Evolutionary conservation across 164 flowering plant genomes (phyloP), one percentile per base, ranked within the genome.

Genomic region (Chimonanthus praecox): DNA sequence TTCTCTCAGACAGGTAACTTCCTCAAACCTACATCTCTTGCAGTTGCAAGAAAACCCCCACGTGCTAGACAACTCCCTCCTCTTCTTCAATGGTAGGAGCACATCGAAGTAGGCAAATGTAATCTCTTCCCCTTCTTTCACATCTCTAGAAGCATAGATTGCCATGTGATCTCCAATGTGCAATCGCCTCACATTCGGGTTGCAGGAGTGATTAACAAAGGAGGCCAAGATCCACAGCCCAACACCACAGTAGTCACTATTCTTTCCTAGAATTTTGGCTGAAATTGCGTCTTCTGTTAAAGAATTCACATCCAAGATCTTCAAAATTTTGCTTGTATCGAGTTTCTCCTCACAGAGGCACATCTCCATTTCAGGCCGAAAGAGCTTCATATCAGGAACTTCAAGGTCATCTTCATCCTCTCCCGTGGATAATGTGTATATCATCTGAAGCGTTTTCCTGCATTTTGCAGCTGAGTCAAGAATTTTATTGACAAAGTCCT

Each of bases 51-150:
- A 16, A 73, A 95, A 92, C 1, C 97, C 96, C 99, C 99, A 95
- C 18, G 81, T 71, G 66, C 71, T 77, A 1, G 86, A 74, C 84
- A 86, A 79, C 66, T 87, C 90, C 65, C 65, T 79, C 7, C 97
- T 79, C 76, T 84, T 85, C 63, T 66, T 75, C 63, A 86, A 58
- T 0, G 91, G 89, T 16, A 73, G 64, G 58, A 91, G 85, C 67
- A 85, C 88, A 58, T 93, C 92, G 51, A 88, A 90, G 64, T 92
- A 95, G 1, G 94, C 84, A 33, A 88, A 89, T 69, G 96, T 88
- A 78, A 95, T 83, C 84, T 95, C 98, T 67, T 95, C 97, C 4
- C 97, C 99, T 11, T 88, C 89, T 72, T 87, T 91, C 18, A 95
- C 73, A 58, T 89, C 97, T 67, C 89, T 84, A 0, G 96, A 89